phyloP scores from a whole-genome alignment of 2,329 filamentous ascomycete species.

The Mycosphaerelloides madeirae region DNA sequence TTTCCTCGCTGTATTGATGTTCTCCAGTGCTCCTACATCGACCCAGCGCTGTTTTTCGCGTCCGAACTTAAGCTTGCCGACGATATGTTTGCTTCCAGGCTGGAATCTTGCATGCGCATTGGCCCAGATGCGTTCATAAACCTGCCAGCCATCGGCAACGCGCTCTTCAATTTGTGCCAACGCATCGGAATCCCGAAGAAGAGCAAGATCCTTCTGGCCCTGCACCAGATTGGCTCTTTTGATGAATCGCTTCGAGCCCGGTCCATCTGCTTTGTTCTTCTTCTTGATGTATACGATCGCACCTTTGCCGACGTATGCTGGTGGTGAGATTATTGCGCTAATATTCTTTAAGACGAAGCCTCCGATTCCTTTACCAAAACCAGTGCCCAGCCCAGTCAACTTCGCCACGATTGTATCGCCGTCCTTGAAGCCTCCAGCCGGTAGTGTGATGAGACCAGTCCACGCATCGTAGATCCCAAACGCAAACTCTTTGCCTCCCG shows the following conservation, averaged over 20 bases:
- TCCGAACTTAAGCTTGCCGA: constrained; percentile 20
- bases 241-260: constrained; percentile 26
- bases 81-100: constrained; percentile 17
- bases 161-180: constrained; percentile 14
- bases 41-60: constrained; percentile 29
- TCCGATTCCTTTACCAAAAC: constrained; percentile 77
- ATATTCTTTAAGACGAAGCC: constrained; percentile 78
- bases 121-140: constrained; percentile 32
- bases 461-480: constrained; percentile 76
- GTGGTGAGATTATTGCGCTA: constrained; percentile 60
- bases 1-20: constrained; percentile 27
- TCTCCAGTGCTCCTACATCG: constrained; percentile 32
- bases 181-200: constrained; percentile 16
- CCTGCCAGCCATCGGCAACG: constrained; percentile 29
- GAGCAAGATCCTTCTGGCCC: constrained; percentile 28
- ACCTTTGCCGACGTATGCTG: constrained; percentile 79
- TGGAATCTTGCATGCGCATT: constrained; percentile 20
- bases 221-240: constrained; percentile 30
- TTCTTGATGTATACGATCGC: constrained; percentile 73
- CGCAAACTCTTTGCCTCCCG: constrained; percentile 59
- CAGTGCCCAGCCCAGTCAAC: constrained; percentile 38
- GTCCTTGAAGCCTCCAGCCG: constrained; percentile 63
- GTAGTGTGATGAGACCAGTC: constrained; percentile 74
- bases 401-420: constrained; percentile 26
- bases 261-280: constrained; percentile 21